phyloP scores from a whole-genome alignment of 495 filamentous ascomycete species.

The Aspergillus biplanus region DNA sequence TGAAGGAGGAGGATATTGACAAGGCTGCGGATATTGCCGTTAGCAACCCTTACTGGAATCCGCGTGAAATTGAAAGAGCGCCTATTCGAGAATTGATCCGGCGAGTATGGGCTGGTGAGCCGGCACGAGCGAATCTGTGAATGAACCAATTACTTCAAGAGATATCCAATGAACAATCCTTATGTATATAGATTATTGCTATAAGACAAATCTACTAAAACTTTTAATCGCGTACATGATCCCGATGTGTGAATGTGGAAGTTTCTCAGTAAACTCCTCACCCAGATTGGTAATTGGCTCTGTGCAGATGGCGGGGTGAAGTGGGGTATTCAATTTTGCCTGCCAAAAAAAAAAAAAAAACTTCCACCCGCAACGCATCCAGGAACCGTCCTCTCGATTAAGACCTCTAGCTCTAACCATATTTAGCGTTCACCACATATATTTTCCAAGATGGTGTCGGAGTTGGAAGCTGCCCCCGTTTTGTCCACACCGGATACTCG shows the following conservation, averaged over 20 bases:
- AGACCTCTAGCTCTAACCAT: too few relatives aligned
- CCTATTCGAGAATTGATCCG: slow-evolving; percentile 66
- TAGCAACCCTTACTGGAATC: slow-evolving; percentile 68
- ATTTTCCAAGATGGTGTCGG: slow-evolving; percentile 16
- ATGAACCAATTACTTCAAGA: background rate
- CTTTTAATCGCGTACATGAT: too few relatives aligned
- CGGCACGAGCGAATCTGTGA: slow-evolving; percentile 61
- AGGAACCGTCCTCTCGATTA: too few relatives aligned
- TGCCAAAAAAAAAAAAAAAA: slow-evolving; percentile 19
- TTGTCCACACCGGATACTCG: slow-evolving; percentile 88
- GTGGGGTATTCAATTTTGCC: slow-evolving; percentile 38
- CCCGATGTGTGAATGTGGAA: background rate
- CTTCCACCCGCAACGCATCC: slow-evolving; percentile 4
- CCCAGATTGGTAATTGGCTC: slow-evolving; percentile 27
- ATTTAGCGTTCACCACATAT: background rate
- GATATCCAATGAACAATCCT: background rate
- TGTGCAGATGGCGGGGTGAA: slow-evolving; percentile 38
- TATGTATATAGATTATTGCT: slow-evolving; percentile 15
- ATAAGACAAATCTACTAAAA: background rate
- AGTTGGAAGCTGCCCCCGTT: slow-evolving; percentile 63
- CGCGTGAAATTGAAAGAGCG: slow-evolving; percentile 57
- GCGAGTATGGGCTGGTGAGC: slow-evolving; percentile 70
- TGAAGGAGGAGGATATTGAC: slow-evolving; percentile 69
- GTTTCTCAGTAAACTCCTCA: slow-evolving; percentile 9
- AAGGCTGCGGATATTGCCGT: slow-evolving; percentile 68